Evolutionary conservation across 2,329 filamentous ascomycete genomes (phyloP), one percentile per base, ranked within the genome.

Genomic region (Nigrograna mackinnonii): DNA sequence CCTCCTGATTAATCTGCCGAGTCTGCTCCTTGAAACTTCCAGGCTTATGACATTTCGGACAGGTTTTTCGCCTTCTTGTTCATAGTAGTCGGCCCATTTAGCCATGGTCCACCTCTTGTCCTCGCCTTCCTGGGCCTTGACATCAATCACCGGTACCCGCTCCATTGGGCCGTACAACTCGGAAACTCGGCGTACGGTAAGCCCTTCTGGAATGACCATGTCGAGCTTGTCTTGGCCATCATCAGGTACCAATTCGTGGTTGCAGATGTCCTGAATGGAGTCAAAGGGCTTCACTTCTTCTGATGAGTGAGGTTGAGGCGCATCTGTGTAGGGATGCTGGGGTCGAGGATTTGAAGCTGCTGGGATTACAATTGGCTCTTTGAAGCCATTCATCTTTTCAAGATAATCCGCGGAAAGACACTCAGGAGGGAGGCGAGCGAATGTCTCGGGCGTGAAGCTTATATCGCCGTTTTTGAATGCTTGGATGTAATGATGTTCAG

Each of bases 11-110:
- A 86, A 68, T 46, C 76, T 75, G 20, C 84, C 84, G 20, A 87
- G 67, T 50, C 73, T 79, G 46, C 80, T 85, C 49, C 82, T 77
- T 6, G 84, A 86, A 2, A 86, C 80, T 57, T 87, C 84, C 22
- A 86, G 69, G 50, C 83, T 86, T 57, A 87, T 87, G 45, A 86
- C 84, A 56, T 87, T 87, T 5, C 82, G 79, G 26, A 87, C 82
- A 2, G 77, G 71, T 61, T 86, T 85, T 24, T 80, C 78, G 19
- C 73, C 73, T 49, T 76, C 77, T 54, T 84, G 80, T 52, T 86
- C 84, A 60, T 87, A 87, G 57, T 81, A 81, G 49, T 86, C 82
- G 6, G 82, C 82, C 80, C 83, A 86, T 59, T 82, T 79, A 43
- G 75, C 73, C 69, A 87, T 79, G 22, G 79, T 84, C 82, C 82